Evolutionary conservation across 192 early-diverging fungal species (phyloP).

Genomic region (Rhizophagus sp.): DNA sequence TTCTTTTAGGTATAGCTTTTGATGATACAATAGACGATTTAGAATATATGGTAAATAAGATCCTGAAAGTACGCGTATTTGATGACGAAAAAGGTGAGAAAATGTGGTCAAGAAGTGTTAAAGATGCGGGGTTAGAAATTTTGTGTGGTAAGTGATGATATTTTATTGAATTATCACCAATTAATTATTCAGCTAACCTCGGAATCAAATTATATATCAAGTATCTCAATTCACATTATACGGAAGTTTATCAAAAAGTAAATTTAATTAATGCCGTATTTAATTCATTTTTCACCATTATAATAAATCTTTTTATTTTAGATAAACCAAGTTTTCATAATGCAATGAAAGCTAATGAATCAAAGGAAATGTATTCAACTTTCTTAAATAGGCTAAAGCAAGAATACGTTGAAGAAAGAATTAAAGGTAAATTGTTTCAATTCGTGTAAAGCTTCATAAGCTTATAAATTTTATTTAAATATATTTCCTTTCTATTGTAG

Average conservation of each 20-base stretch:
- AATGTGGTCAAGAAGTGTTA: slow-evolving; percentile 82
- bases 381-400: slow-evolving; percentile 72
- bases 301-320: slow-evolving; percentile 33
- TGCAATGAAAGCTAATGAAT: slow-evolving; percentile 74
- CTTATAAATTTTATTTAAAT: background rate
- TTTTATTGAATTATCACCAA: background rate
- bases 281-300: background rate
- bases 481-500: slow-evolving; percentile 37
- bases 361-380: slow-evolving; percentile 70
- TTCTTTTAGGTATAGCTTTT: slow-evolving; percentile 68
- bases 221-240: slow-evolving; percentile 96
- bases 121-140: slow-evolving; percentile 71
- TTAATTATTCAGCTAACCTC: background rate
- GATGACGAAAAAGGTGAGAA: slow-evolving; percentile 56
- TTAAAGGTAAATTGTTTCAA: slow-evolving; percentile 61
- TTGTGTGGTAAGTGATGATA: slow-evolving; percentile 63
- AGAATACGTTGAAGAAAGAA: slow-evolving; percentile 62
- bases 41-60: slow-evolving; percentile 84
- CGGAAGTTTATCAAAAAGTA: slow-evolving; percentile 75
- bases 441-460: background rate
- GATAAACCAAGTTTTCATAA: slow-evolving; percentile 92
- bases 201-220: slow-evolving; percentile 22
- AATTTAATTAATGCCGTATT: too few relatives aligned
- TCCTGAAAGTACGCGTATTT: slow-evolving; percentile 78
- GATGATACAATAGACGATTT: slow-evolving; percentile 76